Evolutionary conservation across 1,139 yeast genomes (phyloP).

Genomic region (Yamadazyma membranifaciens): DNA sequence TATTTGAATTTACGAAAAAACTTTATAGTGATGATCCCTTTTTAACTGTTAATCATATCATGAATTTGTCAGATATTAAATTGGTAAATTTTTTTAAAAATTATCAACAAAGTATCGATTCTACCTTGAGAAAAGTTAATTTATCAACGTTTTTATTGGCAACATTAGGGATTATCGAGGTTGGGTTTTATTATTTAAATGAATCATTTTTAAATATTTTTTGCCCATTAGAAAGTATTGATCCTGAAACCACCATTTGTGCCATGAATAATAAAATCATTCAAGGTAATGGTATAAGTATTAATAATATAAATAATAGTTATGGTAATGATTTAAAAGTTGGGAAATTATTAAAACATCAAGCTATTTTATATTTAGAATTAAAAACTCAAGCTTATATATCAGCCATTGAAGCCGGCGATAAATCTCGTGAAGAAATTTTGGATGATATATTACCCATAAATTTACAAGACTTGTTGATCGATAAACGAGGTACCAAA

Average conservation of each 20-base stretch:
- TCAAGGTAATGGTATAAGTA: constrained; percentile 36
- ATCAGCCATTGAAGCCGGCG: constrained; percentile 78
- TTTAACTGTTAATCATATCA: constrained; percentile 55
- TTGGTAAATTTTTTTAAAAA: constrained; percentile 58
- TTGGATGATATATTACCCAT: constrained; percentile 76
- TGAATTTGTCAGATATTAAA: constrained; percentile 56
- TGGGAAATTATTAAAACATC: constrained; percentile 71
- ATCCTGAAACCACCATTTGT: constrained; percentile 40
- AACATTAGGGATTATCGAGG: constrained; percentile 76
- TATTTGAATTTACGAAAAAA: constrained; percentile 71
- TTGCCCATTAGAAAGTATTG: constrained; percentile 58
- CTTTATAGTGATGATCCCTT: constrained; percentile 68
- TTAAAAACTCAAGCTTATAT: constrained; percentile 94
- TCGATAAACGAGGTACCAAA: constrained; percentile 22
- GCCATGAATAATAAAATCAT: constrained; percentile 35
- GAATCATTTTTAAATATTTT: constrained; percentile 82
- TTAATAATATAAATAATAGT: constrained; percentile 12
- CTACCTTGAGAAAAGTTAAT: constrained; percentile 78
- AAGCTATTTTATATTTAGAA: constrained; percentile 76
- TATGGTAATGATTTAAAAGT: constrained; percentile 19
- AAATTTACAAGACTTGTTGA: constrained; percentile 50
- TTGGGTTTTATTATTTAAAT: constrained; percentile 84
- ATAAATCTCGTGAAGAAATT: constrained; percentile 63
- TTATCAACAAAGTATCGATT: constrained; percentile 63
- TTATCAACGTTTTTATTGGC: constrained; percentile 86